These are phyloP conservation scores for Candida albicans DNA, from an alignment of 1,139 yeast species.

Conservation along the genomic window DNA sequence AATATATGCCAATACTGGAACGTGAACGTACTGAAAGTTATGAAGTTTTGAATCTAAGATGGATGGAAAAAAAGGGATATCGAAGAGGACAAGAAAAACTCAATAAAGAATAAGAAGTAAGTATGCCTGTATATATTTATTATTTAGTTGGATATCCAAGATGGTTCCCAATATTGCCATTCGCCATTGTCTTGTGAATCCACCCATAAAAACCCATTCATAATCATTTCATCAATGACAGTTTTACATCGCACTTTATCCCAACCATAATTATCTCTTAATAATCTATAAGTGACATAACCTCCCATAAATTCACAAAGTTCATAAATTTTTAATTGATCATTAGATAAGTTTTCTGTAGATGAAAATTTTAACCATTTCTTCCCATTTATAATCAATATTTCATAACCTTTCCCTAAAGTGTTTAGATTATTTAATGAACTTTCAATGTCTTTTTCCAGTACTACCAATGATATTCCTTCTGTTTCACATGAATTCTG, in stretches of 20 bases:
- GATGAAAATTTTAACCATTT: slow-evolving; percentile 43
- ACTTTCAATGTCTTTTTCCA: slow-evolving; percentile 21
- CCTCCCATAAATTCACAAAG: slow-evolving; percentile 69
- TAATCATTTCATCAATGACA: slow-evolving; percentile 75
- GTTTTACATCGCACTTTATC: slow-evolving; percentile 57
- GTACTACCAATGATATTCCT: slow-evolving; percentile 19
- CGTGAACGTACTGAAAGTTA: slow-evolving; percentile 63
- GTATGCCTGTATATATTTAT: not conserved
- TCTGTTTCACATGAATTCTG: slow-evolving; percentile 17
- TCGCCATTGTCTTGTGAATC: slow-evolving; percentile 59
- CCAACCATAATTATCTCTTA: slow-evolving; percentile 78
- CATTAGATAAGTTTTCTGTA: slow-evolving; percentile 42
- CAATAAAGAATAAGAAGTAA: not conserved
- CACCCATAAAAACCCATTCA: slow-evolving; percentile 81
- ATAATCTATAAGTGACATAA: slow-evolving; percentile 60
- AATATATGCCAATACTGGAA: slow-evolving; percentile 57
- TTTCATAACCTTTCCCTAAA: slow-evolving; percentile 41
- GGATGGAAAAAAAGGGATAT: slow-evolving; percentile 43
- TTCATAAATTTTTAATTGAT: slow-evolving; percentile 69
- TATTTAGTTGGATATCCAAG: slow-evolving; percentile 33
- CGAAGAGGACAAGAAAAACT: not conserved
- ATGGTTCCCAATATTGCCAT: slow-evolving; percentile 63
- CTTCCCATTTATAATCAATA: slow-evolving; percentile 32
- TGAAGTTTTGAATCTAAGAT: slow-evolving; percentile 67
- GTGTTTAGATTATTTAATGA: slow-evolving; percentile 21